A percentile compares a stretch with the other conserved stretches of the same genome.
These are phyloP conservation scores for Blastobotrys petasosporus DNA, from an alignment of 1,139 yeast genomes.

Conservation along the genomic window DNA sequence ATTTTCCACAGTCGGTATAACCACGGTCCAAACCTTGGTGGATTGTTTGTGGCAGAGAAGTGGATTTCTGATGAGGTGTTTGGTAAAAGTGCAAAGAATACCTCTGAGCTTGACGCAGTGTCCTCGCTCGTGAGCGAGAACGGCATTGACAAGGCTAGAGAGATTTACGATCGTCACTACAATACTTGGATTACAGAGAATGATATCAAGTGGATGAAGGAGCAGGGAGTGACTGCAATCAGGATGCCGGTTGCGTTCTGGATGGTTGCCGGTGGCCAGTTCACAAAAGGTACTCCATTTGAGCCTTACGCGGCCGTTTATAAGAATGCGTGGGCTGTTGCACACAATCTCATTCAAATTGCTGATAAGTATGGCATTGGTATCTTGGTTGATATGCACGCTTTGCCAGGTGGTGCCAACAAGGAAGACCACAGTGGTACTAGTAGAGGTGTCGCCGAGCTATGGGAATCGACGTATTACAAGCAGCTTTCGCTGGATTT, in stretches of 20 bases:
- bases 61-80: slow-evolving; percentile 40
- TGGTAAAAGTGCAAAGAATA: slow-evolving; percentile 45
- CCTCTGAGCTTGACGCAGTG: slow-evolving; percentile 75
- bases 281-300: slow-evolving; percentile 57
- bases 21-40: slow-evolving; percentile 84
- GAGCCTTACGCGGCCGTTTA: slow-evolving; percentile 52
- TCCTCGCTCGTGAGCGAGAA: slow-evolving; percentile 40
- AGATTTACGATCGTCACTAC: slow-evolving; percentile 66
- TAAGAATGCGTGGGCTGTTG: slow-evolving; percentile 59
- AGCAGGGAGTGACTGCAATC: slow-evolving; percentile 64
- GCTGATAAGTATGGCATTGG: slow-evolving; percentile 59
- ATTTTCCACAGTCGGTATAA: slow-evolving; percentile 63
- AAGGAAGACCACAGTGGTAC: slow-evolving; percentile 81
- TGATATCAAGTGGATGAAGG: slow-evolving; percentile 74
- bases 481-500: slow-evolving; percentile 47
- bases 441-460: slow-evolving; percentile 49
- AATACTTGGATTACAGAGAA: slow-evolving; percentile 51
- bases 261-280: slow-evolving; percentile 64
- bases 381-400: slow-evolving; percentile 80
- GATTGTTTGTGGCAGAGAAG: slow-evolving; percentile 73
- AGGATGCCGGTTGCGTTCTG: slow-evolving; percentile 91
- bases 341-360: slow-evolving; percentile 47
- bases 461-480: slow-evolving; percentile 47
- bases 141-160: slow-evolving; percentile 53
- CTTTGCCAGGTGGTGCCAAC: slow-evolving; percentile 89